phyloP scores from a whole-genome alignment of 2,329 filamentous ascomycete genomes.

The Pseudogymnoascus sp. region DNA sequence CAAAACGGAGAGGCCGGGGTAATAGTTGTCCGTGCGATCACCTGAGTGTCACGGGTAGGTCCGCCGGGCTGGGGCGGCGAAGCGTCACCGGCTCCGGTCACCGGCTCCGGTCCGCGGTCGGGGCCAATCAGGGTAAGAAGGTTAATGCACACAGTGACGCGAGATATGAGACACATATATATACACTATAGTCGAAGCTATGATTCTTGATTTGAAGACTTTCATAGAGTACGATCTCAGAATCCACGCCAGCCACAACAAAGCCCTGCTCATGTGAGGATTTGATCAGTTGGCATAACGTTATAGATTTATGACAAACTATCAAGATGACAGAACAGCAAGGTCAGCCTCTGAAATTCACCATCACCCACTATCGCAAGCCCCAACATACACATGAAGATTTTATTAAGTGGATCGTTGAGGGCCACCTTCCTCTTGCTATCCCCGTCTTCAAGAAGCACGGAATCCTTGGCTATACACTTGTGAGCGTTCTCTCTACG shows the following conservation, averaged over 20 bases:
- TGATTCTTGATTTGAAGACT: background rate
- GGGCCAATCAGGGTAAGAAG: background rate
- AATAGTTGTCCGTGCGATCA: background rate
- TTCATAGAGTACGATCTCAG: background rate
- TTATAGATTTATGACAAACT: background rate
- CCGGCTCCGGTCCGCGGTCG: background rate
- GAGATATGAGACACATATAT: background rate
- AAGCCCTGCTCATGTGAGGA: background rate
- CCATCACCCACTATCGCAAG: conserved; percentile 25
- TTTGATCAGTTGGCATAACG: background rate
- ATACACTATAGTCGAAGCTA: background rate
- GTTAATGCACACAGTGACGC: background rate
- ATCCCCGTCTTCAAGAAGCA: conserved; percentile 25
- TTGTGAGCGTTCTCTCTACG: conserved; percentile 18
- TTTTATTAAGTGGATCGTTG: conserved; percentile 27
- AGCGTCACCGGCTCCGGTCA: background rate
- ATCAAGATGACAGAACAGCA: conserved; percentile 15
- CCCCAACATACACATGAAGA: conserved; percentile 25
- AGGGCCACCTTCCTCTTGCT: conserved; percentile 25
- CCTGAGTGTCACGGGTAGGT: background rate
- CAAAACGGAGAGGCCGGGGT: background rate
- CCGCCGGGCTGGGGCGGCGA: background rate
- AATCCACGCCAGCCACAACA: background rate
- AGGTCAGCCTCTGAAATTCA: conserved; percentile 22
- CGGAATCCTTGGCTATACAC: conserved; percentile 21